phyloP scores from a whole-genome alignment of 1,139 yeast species.

The Petasospora fabianii region DNA sequence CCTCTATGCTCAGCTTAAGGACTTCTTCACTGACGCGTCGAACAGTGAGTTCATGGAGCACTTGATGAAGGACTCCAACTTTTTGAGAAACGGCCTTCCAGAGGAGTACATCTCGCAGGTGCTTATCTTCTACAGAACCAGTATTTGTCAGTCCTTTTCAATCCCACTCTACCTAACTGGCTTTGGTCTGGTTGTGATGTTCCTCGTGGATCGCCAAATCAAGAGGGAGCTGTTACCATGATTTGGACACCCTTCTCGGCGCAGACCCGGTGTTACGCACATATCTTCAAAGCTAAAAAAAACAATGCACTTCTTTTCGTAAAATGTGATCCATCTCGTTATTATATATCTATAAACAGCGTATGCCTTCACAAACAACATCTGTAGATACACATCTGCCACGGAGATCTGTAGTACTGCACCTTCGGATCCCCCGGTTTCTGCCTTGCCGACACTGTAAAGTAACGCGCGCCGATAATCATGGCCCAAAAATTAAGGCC shows the following conservation, averaged over 20 bases:
- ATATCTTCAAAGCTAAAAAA: too few species aligned
- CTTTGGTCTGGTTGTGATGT: constrained; percentile 15
- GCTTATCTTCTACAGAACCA: constrained; percentile 15
- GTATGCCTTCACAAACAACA: too few species aligned
- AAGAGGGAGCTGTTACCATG: constrained; percentile 2
- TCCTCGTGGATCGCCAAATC: constrained; percentile 11
- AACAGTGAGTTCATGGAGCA: constrained; percentile 5
- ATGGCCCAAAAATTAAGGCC: too few species aligned
- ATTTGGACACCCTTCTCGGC: neutral
- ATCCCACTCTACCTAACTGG: constrained; percentile 13
- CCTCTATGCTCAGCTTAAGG: constrained; percentile 9
- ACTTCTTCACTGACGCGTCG: constrained; percentile 8
- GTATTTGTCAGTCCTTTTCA: constrained; percentile 15
- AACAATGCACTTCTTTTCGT: too few species aligned
- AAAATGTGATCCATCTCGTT: too few species aligned
- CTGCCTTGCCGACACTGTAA: too few species aligned
- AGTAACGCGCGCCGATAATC: too few species aligned
- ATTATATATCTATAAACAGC: too few species aligned
- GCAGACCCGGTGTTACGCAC: too few species aligned
- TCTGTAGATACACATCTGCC: too few species aligned
- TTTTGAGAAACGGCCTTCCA: constrained; percentile 17
- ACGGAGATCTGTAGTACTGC: too few species aligned
- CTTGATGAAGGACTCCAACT: constrained; percentile 19
- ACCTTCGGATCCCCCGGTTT: too few species aligned
- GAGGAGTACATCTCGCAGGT: constrained; percentile 12